Evolutionary conservation across 306 rosid species (phyloP), one percentile per base, ranked within the genome.

Genomic region (Begonia loranthoides): DNA sequence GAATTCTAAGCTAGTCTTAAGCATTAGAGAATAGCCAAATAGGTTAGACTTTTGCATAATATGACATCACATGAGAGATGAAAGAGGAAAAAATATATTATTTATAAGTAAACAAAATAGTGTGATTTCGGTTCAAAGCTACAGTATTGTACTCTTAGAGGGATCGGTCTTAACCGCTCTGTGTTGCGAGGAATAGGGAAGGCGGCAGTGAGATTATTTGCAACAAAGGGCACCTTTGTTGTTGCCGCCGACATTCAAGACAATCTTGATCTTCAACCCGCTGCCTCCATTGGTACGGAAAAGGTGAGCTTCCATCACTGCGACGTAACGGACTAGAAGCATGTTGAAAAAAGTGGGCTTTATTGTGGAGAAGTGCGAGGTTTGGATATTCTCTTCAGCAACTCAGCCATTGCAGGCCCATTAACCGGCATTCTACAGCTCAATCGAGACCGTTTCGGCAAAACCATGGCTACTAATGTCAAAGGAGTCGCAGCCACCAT

Each of bases 111-210:
- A n/a, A n/a, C n/a, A n/a, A n/a, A n/a, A n/a, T n/a, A n/a, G n/a
- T n/a, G n/a, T n/a, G n/a, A n/a, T n/a, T n/a, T n/a, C n/a, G n/a
- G n/a, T n/a, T n/a, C n/a, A n/a, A n/a, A n/a, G n/a, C n/a, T n/a
- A n/a, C n/a, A n/a, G n/a, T n/a, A n/a, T n/a, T n/a, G n/a, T n/a
- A n/a, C n/a, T n/a, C n/a, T n/a, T n/a, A n/a, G n/a, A n/a, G n/a
- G n/a, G n/a, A n/a, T n/a, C n/a, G n/a, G n/a, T n/a, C n/a, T n/a
- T n/a, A n/a, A n/a, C n/a, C n/a, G n/a, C n/a, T n/a, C n/a, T n/a
- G n/a, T n/a, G n/a, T n/a, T n/a, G n/a, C 78, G 95, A 39, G 97
- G 97, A 9, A 89, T 89, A 44, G 97, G 97, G 0, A 87, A 73
- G 69, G 94, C 71, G 24, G 67, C 97, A 1, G 79, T 57, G 49